phyloP scores from a whole-genome alignment of 2,329 filamentous ascomycete species.

The Cadophora malorum region DNA sequence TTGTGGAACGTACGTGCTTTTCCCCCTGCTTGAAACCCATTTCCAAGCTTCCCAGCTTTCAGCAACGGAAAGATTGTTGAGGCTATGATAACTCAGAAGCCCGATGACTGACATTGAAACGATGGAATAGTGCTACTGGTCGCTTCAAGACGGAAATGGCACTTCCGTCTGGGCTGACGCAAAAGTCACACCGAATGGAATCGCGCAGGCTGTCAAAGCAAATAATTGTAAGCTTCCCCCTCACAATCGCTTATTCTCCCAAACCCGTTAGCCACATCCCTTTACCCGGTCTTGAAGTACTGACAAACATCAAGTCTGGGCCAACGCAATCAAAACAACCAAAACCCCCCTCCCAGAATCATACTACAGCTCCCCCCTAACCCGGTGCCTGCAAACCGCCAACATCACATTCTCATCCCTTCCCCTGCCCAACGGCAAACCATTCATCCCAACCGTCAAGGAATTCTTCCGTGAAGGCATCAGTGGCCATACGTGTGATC shows the following conservation, averaged over 20 bases:
- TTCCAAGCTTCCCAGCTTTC: background rate
- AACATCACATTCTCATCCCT: constrained; percentile 65
- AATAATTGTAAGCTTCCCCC: constrained; percentile 49
- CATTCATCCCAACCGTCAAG: constrained; percentile 66
- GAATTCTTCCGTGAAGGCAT: constrained; percentile 71
- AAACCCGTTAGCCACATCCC: background rate
- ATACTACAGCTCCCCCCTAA: constrained; percentile 70
- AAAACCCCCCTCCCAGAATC: constrained; percentile 66
- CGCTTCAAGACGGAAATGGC: constrained; percentile 66
- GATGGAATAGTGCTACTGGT: constrained; percentile 64
- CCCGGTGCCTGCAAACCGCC: constrained; percentile 67
- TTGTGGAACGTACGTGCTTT: constrained; percentile 66
- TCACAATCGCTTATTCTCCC: too few relatives aligned
- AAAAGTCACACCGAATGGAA: constrained; percentile 62
- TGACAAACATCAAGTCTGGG: constrained; percentile 52
- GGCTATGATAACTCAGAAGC: background rate
- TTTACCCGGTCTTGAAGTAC: background rate
- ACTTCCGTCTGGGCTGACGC: constrained; percentile 69
- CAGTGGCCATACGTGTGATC: constrained; percentile 72
- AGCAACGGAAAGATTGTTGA: too few relatives aligned
- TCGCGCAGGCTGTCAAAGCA: constrained; percentile 62
- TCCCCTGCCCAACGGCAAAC: constrained; percentile 54
- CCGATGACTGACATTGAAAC: background rate
- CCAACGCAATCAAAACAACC: constrained; percentile 55
- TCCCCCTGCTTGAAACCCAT: background rate